A percentile compares a stretch with the other conserved stretches of the same genome.
These are phyloP conservation scores for Penicillium roqueforti DNA, from an alignment of 495 filamentous ascomycete species.

Conservation along the genomic window DNA sequence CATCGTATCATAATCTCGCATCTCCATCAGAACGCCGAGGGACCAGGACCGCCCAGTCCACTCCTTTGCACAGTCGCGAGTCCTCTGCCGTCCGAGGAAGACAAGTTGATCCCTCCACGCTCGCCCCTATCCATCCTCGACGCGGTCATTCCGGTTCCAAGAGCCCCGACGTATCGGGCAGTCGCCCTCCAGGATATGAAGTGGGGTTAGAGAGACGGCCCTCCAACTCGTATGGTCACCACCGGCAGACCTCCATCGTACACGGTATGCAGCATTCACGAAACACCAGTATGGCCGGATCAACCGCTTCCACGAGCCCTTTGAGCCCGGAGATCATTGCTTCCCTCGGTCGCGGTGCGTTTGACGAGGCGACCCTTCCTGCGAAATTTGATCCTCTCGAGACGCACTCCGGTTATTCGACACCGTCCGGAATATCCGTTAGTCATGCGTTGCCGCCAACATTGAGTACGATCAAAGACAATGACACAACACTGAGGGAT, in stretches of 20 bases:
- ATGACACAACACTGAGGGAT: conserved; percentile 24
- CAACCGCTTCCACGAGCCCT: conserved; percentile 65
- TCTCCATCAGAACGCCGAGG: conserved; percentile 41
- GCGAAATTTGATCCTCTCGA: conserved; percentile 35
- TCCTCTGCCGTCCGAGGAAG: conserved; percentile 44
- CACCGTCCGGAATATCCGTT: conserved; percentile 19
- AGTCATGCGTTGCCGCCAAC: conserved; percentile 27
- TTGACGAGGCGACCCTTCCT: conserved; percentile 23
- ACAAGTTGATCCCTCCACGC: conserved; percentile 36
- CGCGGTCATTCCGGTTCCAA: conserved; percentile 54
- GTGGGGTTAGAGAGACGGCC: conserved; percentile 62
- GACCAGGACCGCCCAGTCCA: conserved; percentile 45
- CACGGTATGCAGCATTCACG: conserved; percentile 92
- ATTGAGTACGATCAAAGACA: conserved; percentile 42
- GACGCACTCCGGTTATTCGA: conserved; percentile 23
- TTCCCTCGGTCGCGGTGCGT: conserved; percentile 49
- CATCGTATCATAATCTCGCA: conserved; percentile 41
- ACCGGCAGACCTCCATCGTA: conserved; percentile 90
- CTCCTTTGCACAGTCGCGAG: conserved; percentile 48
- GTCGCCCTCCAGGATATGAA: conserved; percentile 46
- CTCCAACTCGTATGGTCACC: conserved; percentile 76
- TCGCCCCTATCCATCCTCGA: conserved; percentile 40
- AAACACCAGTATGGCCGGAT: conserved; percentile 67
- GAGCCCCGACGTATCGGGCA: conserved; percentile 43
- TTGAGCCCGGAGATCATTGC: conserved; percentile 80